phyloP scores from a whole-genome alignment of 768 basidiomycete genomes.

The Pleurotus salmoneostramineus region DNA sequence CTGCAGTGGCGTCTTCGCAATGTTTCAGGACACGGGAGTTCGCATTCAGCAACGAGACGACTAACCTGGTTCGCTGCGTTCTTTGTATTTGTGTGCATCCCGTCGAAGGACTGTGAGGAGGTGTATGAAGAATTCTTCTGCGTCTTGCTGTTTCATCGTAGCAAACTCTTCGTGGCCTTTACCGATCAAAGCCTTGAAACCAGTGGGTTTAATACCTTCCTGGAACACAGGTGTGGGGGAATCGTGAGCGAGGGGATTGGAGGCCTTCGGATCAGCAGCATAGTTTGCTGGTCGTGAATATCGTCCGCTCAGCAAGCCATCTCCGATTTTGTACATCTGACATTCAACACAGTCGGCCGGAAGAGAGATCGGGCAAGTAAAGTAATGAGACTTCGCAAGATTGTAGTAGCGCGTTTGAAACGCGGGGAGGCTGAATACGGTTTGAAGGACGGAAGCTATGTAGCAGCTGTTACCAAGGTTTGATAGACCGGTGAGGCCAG shows the following conservation, averaged over 20 bases:
- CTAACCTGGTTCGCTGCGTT: slow-evolving; percentile 27
- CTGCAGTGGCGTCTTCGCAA: slow-evolving; percentile 63
- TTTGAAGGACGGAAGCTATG: slow-evolving; percentile 92
- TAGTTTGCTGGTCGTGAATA: slow-evolving; percentile 54
- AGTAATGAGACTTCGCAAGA: slow-evolving; percentile 60
- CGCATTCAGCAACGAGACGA: neutral
- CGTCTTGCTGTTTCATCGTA: slow-evolving; percentile 96
- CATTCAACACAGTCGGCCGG: slow-evolving; percentile 92
- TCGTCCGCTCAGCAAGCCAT: slow-evolving; percentile 89
- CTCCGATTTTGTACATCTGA: slow-evolving; percentile 88
- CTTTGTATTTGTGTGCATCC: slow-evolving; percentile 50
- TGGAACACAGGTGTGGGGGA: slow-evolving; percentile 62
- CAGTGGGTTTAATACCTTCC: slow-evolving; percentile 74
- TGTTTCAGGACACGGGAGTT: neutral
- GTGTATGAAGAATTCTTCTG: slow-evolving; percentile 90
- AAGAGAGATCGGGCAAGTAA: slow-evolving; percentile 66
- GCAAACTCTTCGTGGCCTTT: slow-evolving; percentile 92
- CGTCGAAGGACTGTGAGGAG: slow-evolving; percentile 71
- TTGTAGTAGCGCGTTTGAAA: slow-evolving; percentile 73
- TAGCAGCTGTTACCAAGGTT: slow-evolving; percentile 99
- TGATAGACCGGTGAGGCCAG: slow-evolving; percentile 81
- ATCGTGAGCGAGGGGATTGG: slow-evolving; percentile 62
- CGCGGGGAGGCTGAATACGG: slow-evolving; percentile 72
- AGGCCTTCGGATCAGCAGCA: slow-evolving; percentile 69
- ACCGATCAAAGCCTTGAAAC: slow-evolving; percentile 88